Conservation (phyloP, 805 yeast genomes). For the Starmerella floris region DNA sequence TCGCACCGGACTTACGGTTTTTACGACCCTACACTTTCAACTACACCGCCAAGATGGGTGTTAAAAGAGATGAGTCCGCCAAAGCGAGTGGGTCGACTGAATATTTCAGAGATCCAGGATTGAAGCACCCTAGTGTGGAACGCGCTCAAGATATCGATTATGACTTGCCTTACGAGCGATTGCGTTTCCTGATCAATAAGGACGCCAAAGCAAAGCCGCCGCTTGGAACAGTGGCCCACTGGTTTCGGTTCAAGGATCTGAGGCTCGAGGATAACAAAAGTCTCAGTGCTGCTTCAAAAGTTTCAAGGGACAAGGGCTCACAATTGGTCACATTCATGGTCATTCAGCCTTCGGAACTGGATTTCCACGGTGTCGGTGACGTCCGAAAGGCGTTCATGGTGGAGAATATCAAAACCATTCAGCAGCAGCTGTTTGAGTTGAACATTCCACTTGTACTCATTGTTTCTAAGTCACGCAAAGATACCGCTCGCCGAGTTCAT, state of each 20-base stretch:
- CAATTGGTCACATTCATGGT: slow-evolving; percentile 32
- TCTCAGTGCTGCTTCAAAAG: slow-evolving; percentile 30
- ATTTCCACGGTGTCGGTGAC: slow-evolving; percentile 34
- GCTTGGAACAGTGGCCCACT: slow-evolving; percentile 27
- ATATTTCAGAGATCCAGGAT: slow-evolving; percentile 2
- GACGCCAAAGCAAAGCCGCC: background rate
- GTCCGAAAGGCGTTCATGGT: slow-evolving; percentile 33
- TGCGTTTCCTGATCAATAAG: slow-evolving; percentile 1
- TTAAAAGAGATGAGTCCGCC: background rate
- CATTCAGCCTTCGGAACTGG: slow-evolving; percentile 32
- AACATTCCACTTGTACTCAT: slow-evolving; percentile 29
- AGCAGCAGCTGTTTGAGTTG: slow-evolving; percentile 24
- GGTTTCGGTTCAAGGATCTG: slow-evolving; percentile 36
- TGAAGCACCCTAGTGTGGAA: slow-evolving; percentile 11
- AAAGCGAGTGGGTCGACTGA: too few relatives aligned
- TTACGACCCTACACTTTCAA: too few relatives aligned
- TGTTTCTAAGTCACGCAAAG: slow-evolving; percentile 2
- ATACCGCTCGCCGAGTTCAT: background rate
- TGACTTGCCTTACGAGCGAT: slow-evolving; percentile 12
- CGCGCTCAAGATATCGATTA: slow-evolving; percentile 17
- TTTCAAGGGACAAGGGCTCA: slow-evolving; percentile 25
- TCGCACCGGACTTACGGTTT: too few relatives aligned
- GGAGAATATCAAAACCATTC: slow-evolving; percentile 28
- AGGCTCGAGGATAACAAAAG: slow-evolving; percentile 36
- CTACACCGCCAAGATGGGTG: background rate